Evolutionary conservation across 1,139 yeast species (phyloP).

Genomic region (Blastobotrys serpentis): DNA sequence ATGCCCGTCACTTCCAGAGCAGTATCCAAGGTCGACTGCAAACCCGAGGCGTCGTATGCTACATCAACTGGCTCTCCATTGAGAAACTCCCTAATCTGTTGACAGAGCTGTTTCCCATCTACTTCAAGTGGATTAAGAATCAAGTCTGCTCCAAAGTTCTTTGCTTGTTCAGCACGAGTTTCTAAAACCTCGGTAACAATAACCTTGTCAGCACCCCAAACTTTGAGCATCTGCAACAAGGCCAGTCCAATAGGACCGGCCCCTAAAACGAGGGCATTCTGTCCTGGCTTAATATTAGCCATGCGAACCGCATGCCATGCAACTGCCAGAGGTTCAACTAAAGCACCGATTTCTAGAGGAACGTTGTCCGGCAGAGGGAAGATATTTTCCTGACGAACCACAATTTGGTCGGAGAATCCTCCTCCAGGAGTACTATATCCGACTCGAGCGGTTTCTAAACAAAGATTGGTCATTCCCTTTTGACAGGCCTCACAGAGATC

Average conservation of each 20-base stretch:
- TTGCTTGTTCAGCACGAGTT: slow-evolving; percentile 17
- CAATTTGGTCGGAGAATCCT: slow-evolving; percentile 52
- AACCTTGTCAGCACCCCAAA: slow-evolving; percentile 73
- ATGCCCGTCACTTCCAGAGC: slow-evolving; percentile 6
- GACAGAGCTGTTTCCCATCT: background rate
- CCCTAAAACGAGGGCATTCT: slow-evolving; percentile 75
- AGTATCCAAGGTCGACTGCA: slow-evolving; percentile 5
- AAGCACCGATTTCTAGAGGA: slow-evolving; percentile 78
- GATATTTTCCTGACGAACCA: slow-evolving; percentile 43
- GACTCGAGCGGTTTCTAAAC: slow-evolving; percentile 46
- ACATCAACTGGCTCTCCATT: slow-evolving; percentile 3
- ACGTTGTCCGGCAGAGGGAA: slow-evolving; percentile 63
- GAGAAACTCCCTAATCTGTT: background rate
- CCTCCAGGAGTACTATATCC: slow-evolving; percentile 52
- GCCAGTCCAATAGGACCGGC: slow-evolving; percentile 92
- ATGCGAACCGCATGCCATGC: slow-evolving; percentile 79
- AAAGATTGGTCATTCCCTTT: slow-evolving; percentile 70
- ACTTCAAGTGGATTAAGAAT: slow-evolving; percentile 9
- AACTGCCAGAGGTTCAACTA: slow-evolving; percentile 85
- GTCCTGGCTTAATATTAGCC: slow-evolving; percentile 65
- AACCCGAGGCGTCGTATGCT: slow-evolving; percentile 3
- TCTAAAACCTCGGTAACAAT: slow-evolving; percentile 52
- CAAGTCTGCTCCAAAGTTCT: slow-evolving; percentile 12
- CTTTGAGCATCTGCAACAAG: slow-evolving; percentile 71
- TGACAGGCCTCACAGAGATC: slow-evolving; percentile 59